A percentile compares a stretch with the other conserved stretches of the same genome.
phyloP scores from a whole-genome alignment of 2,329 filamentous ascomycete species.

The Xylariales sp. region DNA sequence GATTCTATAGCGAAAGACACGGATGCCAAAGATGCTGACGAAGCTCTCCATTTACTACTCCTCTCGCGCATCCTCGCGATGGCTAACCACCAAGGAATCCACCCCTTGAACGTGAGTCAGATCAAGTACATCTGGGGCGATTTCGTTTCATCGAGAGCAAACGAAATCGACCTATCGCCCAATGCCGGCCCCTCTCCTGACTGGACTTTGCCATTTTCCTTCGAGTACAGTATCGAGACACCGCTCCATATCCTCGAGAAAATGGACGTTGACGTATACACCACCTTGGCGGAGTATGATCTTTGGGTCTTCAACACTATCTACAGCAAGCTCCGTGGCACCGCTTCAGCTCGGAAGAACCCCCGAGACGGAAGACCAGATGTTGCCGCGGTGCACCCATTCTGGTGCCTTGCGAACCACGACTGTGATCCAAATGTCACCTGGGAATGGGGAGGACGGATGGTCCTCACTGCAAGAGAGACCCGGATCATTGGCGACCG shows the following conservation, averaged over 20 bases:
- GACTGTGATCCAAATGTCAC: slow-evolving; percentile 91
- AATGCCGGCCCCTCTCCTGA: slow-evolving; percentile 52
- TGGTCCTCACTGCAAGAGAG: slow-evolving; percentile 63
- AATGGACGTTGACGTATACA: slow-evolving; percentile 77
- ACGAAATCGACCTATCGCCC: slow-evolving; percentile 50
- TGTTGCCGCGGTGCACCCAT: slow-evolving; percentile 86
- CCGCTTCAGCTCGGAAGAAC: slow-evolving; percentile 79
- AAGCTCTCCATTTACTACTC: slow-evolving; percentile 59
- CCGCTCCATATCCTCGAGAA: slow-evolving; percentile 77
- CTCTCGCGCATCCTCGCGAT: slow-evolving; percentile 61
- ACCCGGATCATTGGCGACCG: slow-evolving; percentile 47
- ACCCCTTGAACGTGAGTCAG: slow-evolving; percentile 60
- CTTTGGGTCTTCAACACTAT: slow-evolving; percentile 87
- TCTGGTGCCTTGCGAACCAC: slow-evolving; percentile 96
- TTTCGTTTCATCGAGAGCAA: slow-evolving; percentile 49
- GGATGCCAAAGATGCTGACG: slow-evolving; percentile 53
- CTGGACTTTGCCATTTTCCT: slow-evolving; percentile 73
- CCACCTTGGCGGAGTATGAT: slow-evolving; percentile 54
- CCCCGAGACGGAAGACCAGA: slow-evolving; percentile 77
- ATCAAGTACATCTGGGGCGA: slow-evolving; percentile 68
- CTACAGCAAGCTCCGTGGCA: slow-evolving; percentile 89
- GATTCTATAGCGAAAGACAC: slow-evolving; percentile 62
- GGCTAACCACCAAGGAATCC: slow-evolving; percentile 52
- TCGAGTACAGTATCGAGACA: slow-evolving; percentile 67
- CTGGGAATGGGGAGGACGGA: slow-evolving; percentile 86